These are phyloP conservation scores for Paecilomyces niveus DNA, from an alignment of 2,329 filamentous ascomycete genomes.

Conservation along the genomic window DNA sequence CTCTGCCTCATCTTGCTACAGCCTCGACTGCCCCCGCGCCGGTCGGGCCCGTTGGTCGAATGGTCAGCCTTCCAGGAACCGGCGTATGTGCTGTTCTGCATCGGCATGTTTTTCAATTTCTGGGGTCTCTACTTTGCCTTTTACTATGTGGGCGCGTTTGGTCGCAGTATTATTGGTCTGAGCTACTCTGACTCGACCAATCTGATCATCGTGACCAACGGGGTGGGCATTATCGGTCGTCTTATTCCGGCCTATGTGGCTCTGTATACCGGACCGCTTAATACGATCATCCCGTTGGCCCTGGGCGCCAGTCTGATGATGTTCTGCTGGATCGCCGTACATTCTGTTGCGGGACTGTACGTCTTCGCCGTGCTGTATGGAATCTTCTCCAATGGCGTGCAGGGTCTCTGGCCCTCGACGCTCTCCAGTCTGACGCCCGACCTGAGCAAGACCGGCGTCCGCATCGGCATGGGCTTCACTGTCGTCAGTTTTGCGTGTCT, in stretches of 20 bases:
- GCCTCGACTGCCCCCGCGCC: conserved; percentile 44
- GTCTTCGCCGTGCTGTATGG: conserved; percentile 44
- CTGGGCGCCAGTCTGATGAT: conserved; percentile 36
- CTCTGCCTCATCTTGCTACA: conserved; percentile 39
- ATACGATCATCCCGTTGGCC: conserved; percentile 50
- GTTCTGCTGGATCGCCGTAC: conserved; percentile 55
- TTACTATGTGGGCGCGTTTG: conserved; percentile 41
- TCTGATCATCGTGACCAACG: conserved; percentile 59
- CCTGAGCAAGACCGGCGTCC: conserved; percentile 46
- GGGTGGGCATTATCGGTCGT: conserved; percentile 52
- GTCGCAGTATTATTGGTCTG: conserved; percentile 31
- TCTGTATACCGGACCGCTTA: conserved; percentile 58
- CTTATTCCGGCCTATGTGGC: conserved; percentile 56
- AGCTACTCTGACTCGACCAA: conserved; percentile 46
- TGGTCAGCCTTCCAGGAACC: conserved; percentile 45
- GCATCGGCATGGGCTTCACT: conserved; percentile 52
- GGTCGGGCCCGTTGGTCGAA: conserved; percentile 46
- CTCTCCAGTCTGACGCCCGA: conserved; percentile 50
- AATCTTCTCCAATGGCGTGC: conserved; percentile 43
- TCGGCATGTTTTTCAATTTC: conserved; percentile 41
- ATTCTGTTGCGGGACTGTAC: conserved; percentile 47
- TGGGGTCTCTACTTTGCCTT: conserved; percentile 50
- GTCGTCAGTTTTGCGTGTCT: conserved; percentile 48
- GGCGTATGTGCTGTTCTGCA: conserved; percentile 38
- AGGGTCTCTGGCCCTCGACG: conserved; percentile 59